Base-by-base conservation (phyloP, 257 asterid genomes). In the Nemophila menziesii region DNA sequence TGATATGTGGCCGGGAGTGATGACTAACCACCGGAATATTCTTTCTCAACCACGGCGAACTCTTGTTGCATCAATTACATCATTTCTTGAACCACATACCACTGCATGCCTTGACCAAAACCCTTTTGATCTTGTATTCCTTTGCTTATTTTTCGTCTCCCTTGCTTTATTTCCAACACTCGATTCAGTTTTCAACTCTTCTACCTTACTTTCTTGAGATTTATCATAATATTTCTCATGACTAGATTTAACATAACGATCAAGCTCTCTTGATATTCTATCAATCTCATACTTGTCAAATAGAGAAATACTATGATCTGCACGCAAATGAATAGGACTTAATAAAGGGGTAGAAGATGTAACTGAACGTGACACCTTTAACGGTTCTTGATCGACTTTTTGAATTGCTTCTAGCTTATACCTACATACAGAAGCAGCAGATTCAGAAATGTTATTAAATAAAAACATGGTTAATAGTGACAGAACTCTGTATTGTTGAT, bases 211-310 rank as follows among this genome's bases (percentile, higher is more conserved):
- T 2, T 18, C 38, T 36, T 16, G n/a, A 33, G 12, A 13, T 13
- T 54, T 39, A 26, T 29, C 38, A 29, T 37, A 16, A 16, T 47
- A 21, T 21, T 60, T 39, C 15, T 43, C 51, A 29, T 24, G 63
- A 43, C 70, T 65, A 11, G 71, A 57, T 13, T 65, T 55, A n/a
- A 76, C 69, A 39, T 79, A 74, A 13, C 19, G 26, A 39, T 79
- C 63, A 0, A 83, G 79, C 56, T 76, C 63, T 45, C n/a, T 54
- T 3, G 86, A 73, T 11, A 83, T 73, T 57, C 69, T 69, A 39
- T 74, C 68, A 4, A 78, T 58, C 65, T 81, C 93, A 16, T 67
- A 81, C 10, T 45, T 59, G 51, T 83, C 92, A 18, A 83, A 61
- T 41, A 83, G 94, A 17, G 94, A 71, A n/a, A n/a, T n/a, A n/a